Conservation (phyloP, 176 grass and related monocot genomes). For the Carex kokanica region DNA sequence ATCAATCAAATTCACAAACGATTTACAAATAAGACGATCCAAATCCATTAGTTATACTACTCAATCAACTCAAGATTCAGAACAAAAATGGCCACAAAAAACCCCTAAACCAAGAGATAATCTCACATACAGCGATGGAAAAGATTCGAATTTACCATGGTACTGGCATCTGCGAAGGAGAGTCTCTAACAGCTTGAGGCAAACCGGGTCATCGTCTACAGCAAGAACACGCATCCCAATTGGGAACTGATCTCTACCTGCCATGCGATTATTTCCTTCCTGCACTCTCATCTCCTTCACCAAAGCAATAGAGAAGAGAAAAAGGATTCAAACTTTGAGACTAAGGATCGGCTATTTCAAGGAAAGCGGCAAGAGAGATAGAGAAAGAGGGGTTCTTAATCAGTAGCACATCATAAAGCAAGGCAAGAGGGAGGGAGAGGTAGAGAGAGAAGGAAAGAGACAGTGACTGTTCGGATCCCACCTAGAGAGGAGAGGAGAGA, state of each 20-base stretch:
- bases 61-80: not conserved
- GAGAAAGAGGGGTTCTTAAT: conserved; percentile 10
- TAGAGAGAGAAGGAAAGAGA: conserved; percentile 19
- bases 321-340: not conserved
- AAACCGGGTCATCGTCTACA: conserved; percentile 78
- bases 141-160: conserved; percentile 44
- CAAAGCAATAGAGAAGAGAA: not conserved
- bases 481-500: conserved; percentile 8
- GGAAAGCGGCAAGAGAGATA: conserved; percentile 28
- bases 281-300: conserved; percentile 30
- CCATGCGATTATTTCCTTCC: conserved; percentile 18
- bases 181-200: conserved; percentile 78
- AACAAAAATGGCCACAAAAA: not conserved
- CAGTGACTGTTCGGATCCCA: conserved; percentile 33
- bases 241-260: conserved; percentile 60
- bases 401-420: conserved; percentile 29
- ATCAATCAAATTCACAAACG: conserved; percentile 14
- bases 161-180: conserved; percentile 80
- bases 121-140: not conserved
- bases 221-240: conserved; percentile 89
- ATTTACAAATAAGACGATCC: not conserved
- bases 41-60: not conserved
- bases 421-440: conserved; percentile 12
- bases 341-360: conserved; percentile 3
- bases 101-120: not conserved